A percentile compares a stretch with the other conserved stretches of the same genome.
Evolutionary conservation across 352 stramenopile species (phyloP).

Genomic region (Phytophthora sojae): DNA sequence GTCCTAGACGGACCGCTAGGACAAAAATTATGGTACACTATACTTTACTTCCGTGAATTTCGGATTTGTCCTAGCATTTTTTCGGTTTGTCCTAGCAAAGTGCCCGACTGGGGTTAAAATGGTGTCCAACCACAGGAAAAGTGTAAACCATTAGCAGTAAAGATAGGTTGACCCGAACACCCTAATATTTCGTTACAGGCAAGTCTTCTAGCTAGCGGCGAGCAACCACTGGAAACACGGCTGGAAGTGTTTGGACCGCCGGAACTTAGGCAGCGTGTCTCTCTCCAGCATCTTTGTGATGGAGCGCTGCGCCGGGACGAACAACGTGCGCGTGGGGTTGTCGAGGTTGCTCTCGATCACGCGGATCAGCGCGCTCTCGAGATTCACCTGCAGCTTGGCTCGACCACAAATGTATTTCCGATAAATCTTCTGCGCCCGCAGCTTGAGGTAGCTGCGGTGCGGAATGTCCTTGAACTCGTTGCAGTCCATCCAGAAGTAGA

Average conservation of each 20-base stretch:
- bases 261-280: slow-evolving; percentile 79
- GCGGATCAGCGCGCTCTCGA: slow-evolving; percentile 62
- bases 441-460: slow-evolving; percentile 75
- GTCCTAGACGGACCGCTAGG: too few relatives aligned
- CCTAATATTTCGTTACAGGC: slow-evolving; percentile 10
- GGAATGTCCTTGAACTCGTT: slow-evolving; percentile 85
- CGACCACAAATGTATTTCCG: slow-evolving; percentile 77
- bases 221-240: slow-evolving; percentile 50
- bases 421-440: slow-evolving; percentile 83
- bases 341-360: slow-evolving; percentile 67
- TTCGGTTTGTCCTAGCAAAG: too few relatives aligned
- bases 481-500: slow-evolving; percentile 89
- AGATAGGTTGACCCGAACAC: neutral
- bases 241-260: slow-evolving; percentile 70
- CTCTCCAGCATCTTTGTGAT: slow-evolving; percentile 85
- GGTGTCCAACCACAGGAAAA: too few relatives aligned
- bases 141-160: too few relatives aligned
- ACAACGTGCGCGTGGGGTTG: slow-evolving; percentile 65
- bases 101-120: too few relatives aligned
- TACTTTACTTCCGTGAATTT: too few relatives aligned
- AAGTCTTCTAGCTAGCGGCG: slow-evolving; percentile 16
- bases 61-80: too few relatives aligned
- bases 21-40: too few relatives aligned
- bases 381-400: slow-evolving; percentile 76
- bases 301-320: slow-evolving; percentile 60